Conservation (phyloP, 306 rosid species). For the Prunus fruticosa region DNA sequence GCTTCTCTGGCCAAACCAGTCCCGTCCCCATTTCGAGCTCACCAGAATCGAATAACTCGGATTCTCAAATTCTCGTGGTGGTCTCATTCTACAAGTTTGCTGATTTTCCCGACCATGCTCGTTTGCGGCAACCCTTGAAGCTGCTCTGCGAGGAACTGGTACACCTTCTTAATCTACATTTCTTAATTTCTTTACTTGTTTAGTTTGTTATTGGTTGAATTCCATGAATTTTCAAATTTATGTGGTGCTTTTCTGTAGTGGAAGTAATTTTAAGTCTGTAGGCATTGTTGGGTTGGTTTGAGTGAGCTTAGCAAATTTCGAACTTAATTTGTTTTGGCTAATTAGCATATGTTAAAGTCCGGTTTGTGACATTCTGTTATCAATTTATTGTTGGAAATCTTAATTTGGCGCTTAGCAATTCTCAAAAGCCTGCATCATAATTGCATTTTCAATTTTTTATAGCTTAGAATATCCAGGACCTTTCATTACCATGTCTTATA, state of each 20-base stretch:
- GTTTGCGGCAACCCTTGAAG: constrained; percentile 73
- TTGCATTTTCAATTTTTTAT: background rate
- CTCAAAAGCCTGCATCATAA: background rate
- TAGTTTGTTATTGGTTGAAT: background rate
- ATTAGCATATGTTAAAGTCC: background rate
- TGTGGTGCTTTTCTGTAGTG: background rate
- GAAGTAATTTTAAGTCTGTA: constrained; percentile 14
- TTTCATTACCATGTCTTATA: background rate
- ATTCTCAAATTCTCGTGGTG: constrained; percentile 50
- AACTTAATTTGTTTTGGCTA: background rate
- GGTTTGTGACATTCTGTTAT: background rate
- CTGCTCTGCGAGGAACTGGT: constrained; percentile 81
- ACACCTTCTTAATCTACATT: constrained; percentile 6
- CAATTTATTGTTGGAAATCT: background rate
- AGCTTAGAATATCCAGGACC: background rate
- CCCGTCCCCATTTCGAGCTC: background rate
- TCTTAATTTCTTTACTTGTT: background rate
- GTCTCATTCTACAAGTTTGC: constrained; percentile 94
- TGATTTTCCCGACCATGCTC: constrained; percentile 70
- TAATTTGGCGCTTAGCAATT: background rate
- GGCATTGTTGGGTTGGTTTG: background rate
- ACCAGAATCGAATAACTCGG: background rate
- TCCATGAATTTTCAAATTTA: background rate
- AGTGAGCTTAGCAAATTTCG: background rate
- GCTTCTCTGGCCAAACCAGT: constrained; percentile 7